A percentile compares a stretch with the other conserved stretches of the same genome.
Conservation (phyloP, 2,329 filamentous ascomycete species). For the Fusarium sp. region DNA sequence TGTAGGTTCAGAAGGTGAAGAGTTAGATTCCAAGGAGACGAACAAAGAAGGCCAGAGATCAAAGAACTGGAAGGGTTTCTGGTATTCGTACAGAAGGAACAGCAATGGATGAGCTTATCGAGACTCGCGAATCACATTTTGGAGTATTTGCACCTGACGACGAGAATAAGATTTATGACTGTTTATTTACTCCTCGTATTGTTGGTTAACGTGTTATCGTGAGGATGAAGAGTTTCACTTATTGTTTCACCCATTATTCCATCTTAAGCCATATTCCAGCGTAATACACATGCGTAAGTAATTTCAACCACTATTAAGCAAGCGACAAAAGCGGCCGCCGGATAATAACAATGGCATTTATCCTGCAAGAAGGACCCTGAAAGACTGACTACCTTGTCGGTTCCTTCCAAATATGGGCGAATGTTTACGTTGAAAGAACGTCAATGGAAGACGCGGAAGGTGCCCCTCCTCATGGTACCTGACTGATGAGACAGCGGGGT, state of each 20-base stretch:
- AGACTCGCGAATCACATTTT: neutral
- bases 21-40: no score
- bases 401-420: neutral
- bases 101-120: neutral
- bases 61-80: neutral
- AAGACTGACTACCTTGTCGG: neutral
- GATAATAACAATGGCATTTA: neutral
- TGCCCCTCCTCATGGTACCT: slow-evolving; percentile 15
- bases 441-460: neutral
- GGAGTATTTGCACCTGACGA: neutral
- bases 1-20: neutral
- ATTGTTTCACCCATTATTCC: neutral
- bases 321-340: neutral
- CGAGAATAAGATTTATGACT: neutral
- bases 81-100: neutral
- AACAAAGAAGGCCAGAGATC: neutral
- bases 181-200: neutral
- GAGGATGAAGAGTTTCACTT: neutral
- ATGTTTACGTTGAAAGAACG: slow-evolving; percentile 1
- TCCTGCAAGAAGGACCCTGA: neutral
- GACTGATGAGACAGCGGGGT: slow-evolving; percentile 27
- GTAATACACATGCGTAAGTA: neutral
- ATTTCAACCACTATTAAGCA: neutral
- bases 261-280: neutral
- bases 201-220: neutral